A percentile compares a stretch with the other conserved stretches of the same genome.
phyloP scores from a whole-genome alignment of 768 basidiomycete species.

The Cyclocybe cylindracea region DNA sequence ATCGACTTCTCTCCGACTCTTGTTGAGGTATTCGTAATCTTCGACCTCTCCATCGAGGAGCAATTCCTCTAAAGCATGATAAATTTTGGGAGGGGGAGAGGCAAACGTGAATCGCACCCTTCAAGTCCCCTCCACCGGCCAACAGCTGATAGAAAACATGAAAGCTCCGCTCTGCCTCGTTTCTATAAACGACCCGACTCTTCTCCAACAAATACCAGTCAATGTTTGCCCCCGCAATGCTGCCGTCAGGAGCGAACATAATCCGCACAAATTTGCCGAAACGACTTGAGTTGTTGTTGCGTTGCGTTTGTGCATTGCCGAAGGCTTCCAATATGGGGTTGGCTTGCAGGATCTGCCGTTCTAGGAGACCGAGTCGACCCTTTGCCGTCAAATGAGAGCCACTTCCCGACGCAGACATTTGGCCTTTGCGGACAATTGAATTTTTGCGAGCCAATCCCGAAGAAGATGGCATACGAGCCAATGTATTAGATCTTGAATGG shows the following conservation, averaged over 20 bases:
- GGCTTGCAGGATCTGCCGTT: constrained; percentile 95
- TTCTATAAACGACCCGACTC: constrained; percentile 88
- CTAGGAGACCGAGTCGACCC: constrained; percentile 82
- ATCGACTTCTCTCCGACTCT: constrained; percentile 88
- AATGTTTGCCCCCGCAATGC: constrained; percentile 96
- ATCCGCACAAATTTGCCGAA: constrained; percentile 99
- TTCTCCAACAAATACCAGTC: constrained; percentile 99
- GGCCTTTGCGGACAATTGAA: constrained; percentile 52
- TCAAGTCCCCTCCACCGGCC: constrained; percentile 69
- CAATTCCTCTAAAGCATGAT: constrained; percentile 53
- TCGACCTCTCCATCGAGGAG: constrained; percentile 74
- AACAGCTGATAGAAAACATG: constrained; percentile 97
- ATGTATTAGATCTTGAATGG: constrained; percentile 68
- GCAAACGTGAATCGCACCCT: constrained; percentile 47
- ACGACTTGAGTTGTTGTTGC: constrained; percentile 98
- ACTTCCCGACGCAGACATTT: constrained; percentile 44
- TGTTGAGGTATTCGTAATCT: constrained; percentile 90
- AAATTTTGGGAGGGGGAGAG: neutral
- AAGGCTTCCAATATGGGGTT: constrained; percentile 98
- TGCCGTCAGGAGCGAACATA: constrained; percentile 88
- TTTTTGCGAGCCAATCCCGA: constrained; percentile 69
- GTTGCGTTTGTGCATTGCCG: constrained; percentile 96
- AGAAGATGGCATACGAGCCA: constrained; percentile 56
- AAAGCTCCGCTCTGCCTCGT: constrained; percentile 88
- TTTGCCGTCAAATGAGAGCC: constrained; percentile 56